A percentile compares a stretch with the other conserved stretches of the same genome.
Evolutionary conservation across 2,329 filamentous ascomycete species (phyloP).

Genomic region (Fusarium luffae): DNA sequence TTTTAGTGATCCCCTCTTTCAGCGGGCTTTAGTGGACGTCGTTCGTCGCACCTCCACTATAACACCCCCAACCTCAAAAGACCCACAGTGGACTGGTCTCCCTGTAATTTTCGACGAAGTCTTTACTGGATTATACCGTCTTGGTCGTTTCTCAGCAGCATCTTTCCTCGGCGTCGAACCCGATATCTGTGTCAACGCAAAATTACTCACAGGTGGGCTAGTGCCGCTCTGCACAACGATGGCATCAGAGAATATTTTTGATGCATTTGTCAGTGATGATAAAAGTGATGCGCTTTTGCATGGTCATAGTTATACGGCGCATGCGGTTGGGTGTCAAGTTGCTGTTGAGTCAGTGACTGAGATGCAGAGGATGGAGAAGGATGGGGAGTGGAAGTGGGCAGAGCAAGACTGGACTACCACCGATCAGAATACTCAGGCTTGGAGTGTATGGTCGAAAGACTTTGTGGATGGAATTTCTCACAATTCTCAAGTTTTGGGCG

Average conservation of each 20-base stretch:
- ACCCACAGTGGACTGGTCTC: constrained; percentile 73
- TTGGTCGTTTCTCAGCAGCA: constrained; percentile 77
- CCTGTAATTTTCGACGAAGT: constrained; percentile 88
- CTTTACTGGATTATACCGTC: constrained; percentile 85
- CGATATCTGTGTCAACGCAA: constrained; percentile 84
- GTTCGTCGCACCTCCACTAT: constrained; percentile 64
- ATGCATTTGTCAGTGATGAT: constrained; percentile 74
- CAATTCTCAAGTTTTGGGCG: constrained; percentile 66
- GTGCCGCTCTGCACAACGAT: constrained; percentile 81
- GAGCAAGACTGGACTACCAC: constrained; percentile 24
- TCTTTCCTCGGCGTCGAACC: constrained; percentile 75
- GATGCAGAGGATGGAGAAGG: constrained; percentile 68
- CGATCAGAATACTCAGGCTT: constrained; percentile 49
- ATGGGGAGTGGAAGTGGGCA: constrained; percentile 63
- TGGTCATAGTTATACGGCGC: constrained; percentile 88
- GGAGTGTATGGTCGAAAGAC: constrained; percentile 76
- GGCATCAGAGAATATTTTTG: constrained; percentile 78
- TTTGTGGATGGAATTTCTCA: constrained; percentile 71
- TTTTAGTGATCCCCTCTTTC: constrained; percentile 80
- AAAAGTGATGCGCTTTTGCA: constrained; percentile 85
- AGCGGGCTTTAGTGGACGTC: constrained; percentile 74
- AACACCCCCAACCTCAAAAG: not conserved
- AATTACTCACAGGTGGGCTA: constrained; percentile 83
- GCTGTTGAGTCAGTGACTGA: constrained; percentile 73
- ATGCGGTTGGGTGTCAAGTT: constrained; percentile 83